These are phyloP conservation scores for Mycena venus DNA, from an alignment of 768 basidiomycete species.

Conservation along the genomic window DNA sequence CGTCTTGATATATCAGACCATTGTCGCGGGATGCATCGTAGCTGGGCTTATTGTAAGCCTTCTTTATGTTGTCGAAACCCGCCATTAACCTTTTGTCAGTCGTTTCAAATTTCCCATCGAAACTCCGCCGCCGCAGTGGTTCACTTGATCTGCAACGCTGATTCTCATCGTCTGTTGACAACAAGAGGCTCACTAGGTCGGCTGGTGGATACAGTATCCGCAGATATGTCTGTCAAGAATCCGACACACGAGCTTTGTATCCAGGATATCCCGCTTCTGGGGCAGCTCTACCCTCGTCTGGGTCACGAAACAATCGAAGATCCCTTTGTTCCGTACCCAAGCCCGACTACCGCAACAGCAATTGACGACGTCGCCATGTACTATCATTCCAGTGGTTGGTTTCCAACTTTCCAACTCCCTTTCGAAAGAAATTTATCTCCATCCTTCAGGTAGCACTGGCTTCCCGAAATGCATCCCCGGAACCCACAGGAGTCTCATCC, in stretches of 20 bases:
- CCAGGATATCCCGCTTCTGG: constrained; percentile 50
- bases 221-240: background rate
- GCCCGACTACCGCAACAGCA: constrained; percentile 16
- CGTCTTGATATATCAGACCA: constrained; percentile 49
- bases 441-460: constrained; percentile 21
- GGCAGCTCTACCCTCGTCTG: constrained; percentile 54
- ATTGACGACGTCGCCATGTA: constrained; percentile 48
- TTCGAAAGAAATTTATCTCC: background rate
- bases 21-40: constrained; percentile 52
- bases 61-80: background rate
- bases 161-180: constrained; percentile 8
- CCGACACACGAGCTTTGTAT: constrained; percentile 37
- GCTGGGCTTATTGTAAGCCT: constrained; percentile 51
- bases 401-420: background rate
- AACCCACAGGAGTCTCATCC: constrained; percentile 7
- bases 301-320: constrained; percentile 49
- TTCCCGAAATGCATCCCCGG: too few relatives aligned
- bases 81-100: constrained; percentile 38
- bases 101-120: constrained; percentile 58
- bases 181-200: constrained; percentile 11
- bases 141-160: constrained; percentile 52
- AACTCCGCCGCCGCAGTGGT: constrained; percentile 52
- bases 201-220: background rate
- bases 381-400: constrained; percentile 49
- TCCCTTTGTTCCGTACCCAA: constrained; percentile 45